These are phyloP conservation scores for Aspergillus sp. DNA, from an alignment of 2,329 filamentous ascomycete species.

Conservation along the genomic window DNA sequence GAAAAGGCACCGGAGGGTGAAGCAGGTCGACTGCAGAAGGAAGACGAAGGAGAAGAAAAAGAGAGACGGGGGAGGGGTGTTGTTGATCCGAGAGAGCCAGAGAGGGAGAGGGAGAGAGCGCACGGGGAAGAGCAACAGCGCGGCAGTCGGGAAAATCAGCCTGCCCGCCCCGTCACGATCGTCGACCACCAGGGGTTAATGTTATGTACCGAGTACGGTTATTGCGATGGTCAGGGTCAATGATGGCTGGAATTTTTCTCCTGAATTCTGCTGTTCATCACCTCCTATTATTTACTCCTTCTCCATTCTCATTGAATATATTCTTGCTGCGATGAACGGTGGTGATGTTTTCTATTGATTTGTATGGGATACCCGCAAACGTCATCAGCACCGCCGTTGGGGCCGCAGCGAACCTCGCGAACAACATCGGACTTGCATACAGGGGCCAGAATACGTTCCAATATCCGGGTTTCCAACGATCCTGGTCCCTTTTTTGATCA, in stretches of 20 bases:
- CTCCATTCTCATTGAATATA: not conserved
- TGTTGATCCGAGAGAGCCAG: not conserved
- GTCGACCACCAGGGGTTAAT: constrained; percentile 6
- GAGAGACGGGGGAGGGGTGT: not conserved
- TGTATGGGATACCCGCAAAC: not conserved
- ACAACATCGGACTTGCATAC: not conserved
- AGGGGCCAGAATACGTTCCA: not conserved
- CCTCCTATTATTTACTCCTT: constrained; percentile 1
- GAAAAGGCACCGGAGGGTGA: constrained; percentile 1
- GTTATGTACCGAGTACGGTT: not conserved
- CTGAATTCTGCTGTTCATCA: not conserved
- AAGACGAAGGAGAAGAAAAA: not conserved
- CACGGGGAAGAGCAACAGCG: constrained; percentile 9
- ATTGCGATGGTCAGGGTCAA: not conserved
- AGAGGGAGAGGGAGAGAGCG: constrained; percentile 3
- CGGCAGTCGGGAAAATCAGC: constrained; percentile 16
- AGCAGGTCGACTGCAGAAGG: constrained; percentile 6
- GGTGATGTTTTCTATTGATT: not conserved
- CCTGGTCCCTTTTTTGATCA: no score
- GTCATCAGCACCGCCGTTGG: not conserved
- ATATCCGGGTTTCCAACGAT: not conserved
- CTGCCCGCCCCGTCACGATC: constrained; percentile 12
- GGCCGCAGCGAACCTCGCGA: not conserved
- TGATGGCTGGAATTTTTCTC: not conserved
- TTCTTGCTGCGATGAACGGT: not conserved